Base-by-base conservation (phyloP, 2,329 filamentous ascomycete species). In the Trichoderma afroharzianum region DNA sequence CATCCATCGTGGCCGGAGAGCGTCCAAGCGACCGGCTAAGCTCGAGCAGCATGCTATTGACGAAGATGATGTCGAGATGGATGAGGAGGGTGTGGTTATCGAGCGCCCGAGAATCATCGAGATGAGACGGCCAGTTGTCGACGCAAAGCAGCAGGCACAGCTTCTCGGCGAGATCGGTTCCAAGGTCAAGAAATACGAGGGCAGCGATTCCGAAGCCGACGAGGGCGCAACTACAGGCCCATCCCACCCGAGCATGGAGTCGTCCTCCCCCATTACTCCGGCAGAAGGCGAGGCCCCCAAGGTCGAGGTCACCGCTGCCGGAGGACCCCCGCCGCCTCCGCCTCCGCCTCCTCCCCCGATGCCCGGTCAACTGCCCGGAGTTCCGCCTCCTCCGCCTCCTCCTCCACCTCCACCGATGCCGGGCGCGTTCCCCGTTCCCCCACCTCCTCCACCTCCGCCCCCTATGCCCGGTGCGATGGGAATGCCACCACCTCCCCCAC, bases 101-200 rank as follows among this genome's bases (percentile, higher is more conserved):
- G 93, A 95, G 82, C 95, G 91, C 81, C 93, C 95, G 50, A 88
- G 91, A 70, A 83, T 97, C 63, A 88, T 97, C 71, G 88, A 96
- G 80, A 89, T 95, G 82, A 91, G 89, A 79, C 88, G 93, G 73
- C 93, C 94, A 12, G 82, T 86, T 39, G 83, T 89, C 76, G 86
- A 89, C 75, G 88, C 82, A 81, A 94, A 85, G 86, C 91, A 84
- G 84, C 90, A 85, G 84, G 90, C 79, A 80, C 95, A 83, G 78
- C 91, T 84, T 82, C 86, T 84, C 86, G 85, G 82, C 77, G 89
- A 97, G 81, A 91, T 97, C 75, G 88, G 90, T 39, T 88, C 90
- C 64, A 96, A 92, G 82, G 88, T 95, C 77, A 91, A 91, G 82
- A 88, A 84, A 73, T 89, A 90, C 76, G 92, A 92, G 77, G 92